Evolutionary conservation across 345 rosid genomes (phyloP), one percentile per base, ranked within the genome.

Genomic region (Eucalyptus erythrocorys): DNA sequence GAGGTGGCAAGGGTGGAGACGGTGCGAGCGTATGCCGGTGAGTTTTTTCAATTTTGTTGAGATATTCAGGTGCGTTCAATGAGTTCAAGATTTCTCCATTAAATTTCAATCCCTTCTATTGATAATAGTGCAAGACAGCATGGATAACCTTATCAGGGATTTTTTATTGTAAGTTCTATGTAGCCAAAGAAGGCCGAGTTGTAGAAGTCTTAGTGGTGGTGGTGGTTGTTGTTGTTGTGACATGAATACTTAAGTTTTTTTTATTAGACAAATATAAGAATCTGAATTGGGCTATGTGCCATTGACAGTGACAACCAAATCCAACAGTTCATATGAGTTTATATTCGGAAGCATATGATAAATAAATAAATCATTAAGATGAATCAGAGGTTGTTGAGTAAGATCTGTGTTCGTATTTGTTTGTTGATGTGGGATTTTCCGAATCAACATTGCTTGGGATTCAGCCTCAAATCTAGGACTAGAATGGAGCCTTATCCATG

Each of bases 1-100:
- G 99, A 97, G 92, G 99, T 97, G 87, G 95, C 98, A 21, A 92
- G 96, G 90, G 96, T 97, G 90, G 99, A 97, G 91, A 94, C 94
- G 5, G 97, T 96, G 79, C 92, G 98, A 59, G 95, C 93, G 32
- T 97, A 97, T 92, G 97, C 98, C 13, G 97, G 99, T 96, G 47
- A 91, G 94, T 66, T 86, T 66, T 87, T 87, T 37, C 27, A 40
- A n/a, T 37, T 89, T 85, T 32, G 37, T 82, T 66, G 7, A 87
- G 30, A 34, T 71, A 71, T 71, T 71, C 2, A 4, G 81, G 81
- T 71, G 81, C 43, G 5, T 71, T 71, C 82, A 21, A 48, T 79
- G 89, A 53, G 80, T 43, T n/a, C 21, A 32, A 57, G 76, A 53
- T n/a, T 86, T 17, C 30, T 86, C 87, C 59, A 34, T 86, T 86